These are phyloP conservation scores for Diaporthe aspalathi DNA, from an alignment of 2,329 filamentous ascomycete species.

Conservation along the genomic window DNA sequence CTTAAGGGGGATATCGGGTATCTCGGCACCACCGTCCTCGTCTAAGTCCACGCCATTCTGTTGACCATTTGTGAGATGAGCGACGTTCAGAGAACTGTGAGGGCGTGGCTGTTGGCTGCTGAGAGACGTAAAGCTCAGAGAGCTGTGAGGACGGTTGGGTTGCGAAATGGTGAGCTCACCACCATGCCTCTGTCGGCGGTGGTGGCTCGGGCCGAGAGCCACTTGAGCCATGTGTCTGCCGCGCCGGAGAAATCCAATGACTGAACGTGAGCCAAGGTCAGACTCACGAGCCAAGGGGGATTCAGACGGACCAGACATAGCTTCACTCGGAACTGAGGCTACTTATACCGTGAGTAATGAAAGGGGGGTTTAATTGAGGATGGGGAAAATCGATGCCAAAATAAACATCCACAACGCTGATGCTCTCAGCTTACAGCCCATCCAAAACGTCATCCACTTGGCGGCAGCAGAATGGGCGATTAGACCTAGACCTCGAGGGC, in stretches of 20 bases:
- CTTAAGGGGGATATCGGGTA: conserved; percentile 16
- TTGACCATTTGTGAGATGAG: neutral
- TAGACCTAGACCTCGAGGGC: neutral
- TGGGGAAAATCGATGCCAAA: neutral
- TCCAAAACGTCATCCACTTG: conserved; percentile 18
- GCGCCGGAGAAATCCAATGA: conserved; percentile 22
- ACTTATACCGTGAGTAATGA: neutral
- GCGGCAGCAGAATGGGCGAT: neutral
- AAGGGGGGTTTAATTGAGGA: neutral
- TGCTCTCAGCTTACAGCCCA: neutral
- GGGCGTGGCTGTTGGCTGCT: neutral
- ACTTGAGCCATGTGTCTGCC: conserved; percentile 22
- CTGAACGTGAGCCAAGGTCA: conserved; percentile 16
- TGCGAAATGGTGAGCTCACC: neutral
- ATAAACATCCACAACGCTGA: conserved; percentile 1
- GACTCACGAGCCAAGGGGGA: conserved; percentile 6
- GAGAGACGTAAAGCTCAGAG: neutral
- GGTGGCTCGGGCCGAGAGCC: conserved; percentile 20
- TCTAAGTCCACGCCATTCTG: neutral
- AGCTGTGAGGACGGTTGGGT: neutral
- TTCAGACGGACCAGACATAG: conserved; percentile 16
- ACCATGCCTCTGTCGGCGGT: conserved; percentile 12
- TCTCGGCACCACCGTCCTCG: conserved; percentile 10
- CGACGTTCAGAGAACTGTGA: conserved; percentile 2
- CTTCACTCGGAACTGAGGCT: conserved; percentile 1